A percentile compares a stretch with the other conserved stretches of the same genome.
Conservation (phyloP, 2,329 filamentous ascomycete genomes). For the Leptographium radiaticola region DNA sequence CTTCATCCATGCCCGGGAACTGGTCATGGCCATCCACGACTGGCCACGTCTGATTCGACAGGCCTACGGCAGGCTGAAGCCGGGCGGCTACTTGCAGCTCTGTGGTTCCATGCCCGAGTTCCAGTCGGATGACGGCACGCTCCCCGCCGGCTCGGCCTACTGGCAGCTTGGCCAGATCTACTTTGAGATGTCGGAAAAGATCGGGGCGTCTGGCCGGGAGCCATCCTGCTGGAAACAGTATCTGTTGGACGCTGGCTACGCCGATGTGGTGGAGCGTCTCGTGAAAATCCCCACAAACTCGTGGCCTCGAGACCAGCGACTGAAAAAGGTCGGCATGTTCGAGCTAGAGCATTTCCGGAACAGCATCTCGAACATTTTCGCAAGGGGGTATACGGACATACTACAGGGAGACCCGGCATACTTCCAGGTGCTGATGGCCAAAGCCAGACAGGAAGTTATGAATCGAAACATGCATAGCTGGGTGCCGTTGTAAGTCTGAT, state of each 20-base stretch:
- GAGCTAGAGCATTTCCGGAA: slow-evolving; percentile 2
- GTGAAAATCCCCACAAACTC: neutral
- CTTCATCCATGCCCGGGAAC: slow-evolving; percentile 20
- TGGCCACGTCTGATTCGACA: slow-evolving; percentile 24
- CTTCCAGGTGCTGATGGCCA: slow-evolving; percentile 74
- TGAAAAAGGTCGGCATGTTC: slow-evolving; percentile 13
- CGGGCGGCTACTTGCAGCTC: slow-evolving; percentile 8
- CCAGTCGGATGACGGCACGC: slow-evolving; percentile 10
- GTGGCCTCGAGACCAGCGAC: neutral
- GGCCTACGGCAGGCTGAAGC: slow-evolving; percentile 12
- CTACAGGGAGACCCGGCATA: slow-evolving; percentile 64
- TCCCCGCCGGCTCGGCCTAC: slow-evolving; percentile 1
- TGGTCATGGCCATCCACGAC: slow-evolving; percentile 10
- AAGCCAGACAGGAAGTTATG: slow-evolving; percentile 70
- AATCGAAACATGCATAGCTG: slow-evolving; percentile 98
- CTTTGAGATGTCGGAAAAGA: slow-evolving; percentile 1
- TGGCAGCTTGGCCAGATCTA: neutral
- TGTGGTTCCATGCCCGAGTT: neutral
- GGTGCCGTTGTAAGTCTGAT: slow-evolving; percentile 58
- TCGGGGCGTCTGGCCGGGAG: slow-evolving; percentile 9
- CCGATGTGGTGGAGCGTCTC: neutral
- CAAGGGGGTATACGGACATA: slow-evolving; percentile 37
- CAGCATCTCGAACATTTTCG: neutral
- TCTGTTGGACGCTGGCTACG: slow-evolving; percentile 11
- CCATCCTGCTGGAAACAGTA: slow-evolving; percentile 9